Conservation (phyloP, 805 yeast species). For the Cyberlindnera japonica region DNA sequence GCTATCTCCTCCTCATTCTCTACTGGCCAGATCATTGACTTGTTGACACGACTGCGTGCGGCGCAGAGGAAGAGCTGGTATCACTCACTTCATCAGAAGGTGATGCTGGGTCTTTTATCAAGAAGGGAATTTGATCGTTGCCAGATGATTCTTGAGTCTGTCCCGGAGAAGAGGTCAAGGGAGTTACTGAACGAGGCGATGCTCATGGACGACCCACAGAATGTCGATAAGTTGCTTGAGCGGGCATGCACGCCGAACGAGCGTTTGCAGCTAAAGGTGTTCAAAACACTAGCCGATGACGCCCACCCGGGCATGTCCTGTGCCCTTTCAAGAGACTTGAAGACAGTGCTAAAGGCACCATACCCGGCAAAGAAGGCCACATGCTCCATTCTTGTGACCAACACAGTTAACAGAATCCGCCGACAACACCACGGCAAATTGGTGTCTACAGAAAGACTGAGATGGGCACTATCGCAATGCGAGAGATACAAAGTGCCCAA, state of each 20-base stretch:
- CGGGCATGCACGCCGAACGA: background rate
- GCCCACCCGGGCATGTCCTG: conserved; percentile 5
- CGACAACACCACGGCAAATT: conserved; percentile 4
- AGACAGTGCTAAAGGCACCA: conserved; percentile 1
- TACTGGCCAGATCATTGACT: conserved; percentile 5
- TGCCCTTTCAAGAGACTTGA: conserved; percentile 3
- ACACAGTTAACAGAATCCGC: conserved; percentile 7
- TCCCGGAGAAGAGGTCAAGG: conserved; percentile 5
- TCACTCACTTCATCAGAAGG: conserved; percentile 13
- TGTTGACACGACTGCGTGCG: background rate
- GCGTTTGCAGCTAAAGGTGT: conserved; percentile 6
- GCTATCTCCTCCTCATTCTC: conserved; percentile 2
- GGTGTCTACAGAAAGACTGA: conserved; percentile 11
- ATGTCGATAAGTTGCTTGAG: conserved; percentile 1
- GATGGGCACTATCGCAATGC: conserved; percentile 15
- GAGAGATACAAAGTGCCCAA: conserved; percentile 10
- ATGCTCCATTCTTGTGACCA: conserved; percentile 8
- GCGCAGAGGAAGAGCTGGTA: background rate
- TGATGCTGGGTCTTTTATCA: conserved; percentile 3
- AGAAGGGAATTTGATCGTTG: conserved; percentile 2
- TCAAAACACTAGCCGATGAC: conserved; percentile 5
- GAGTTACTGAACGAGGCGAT: conserved; percentile 5
- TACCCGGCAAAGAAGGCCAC: conserved; percentile 6
- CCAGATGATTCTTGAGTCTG: conserved; percentile 1
- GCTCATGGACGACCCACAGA: conserved; percentile 2